Conservation (phyloP, 2,329 filamentous ascomycete genomes). For the Neonectria sp. region DNA sequence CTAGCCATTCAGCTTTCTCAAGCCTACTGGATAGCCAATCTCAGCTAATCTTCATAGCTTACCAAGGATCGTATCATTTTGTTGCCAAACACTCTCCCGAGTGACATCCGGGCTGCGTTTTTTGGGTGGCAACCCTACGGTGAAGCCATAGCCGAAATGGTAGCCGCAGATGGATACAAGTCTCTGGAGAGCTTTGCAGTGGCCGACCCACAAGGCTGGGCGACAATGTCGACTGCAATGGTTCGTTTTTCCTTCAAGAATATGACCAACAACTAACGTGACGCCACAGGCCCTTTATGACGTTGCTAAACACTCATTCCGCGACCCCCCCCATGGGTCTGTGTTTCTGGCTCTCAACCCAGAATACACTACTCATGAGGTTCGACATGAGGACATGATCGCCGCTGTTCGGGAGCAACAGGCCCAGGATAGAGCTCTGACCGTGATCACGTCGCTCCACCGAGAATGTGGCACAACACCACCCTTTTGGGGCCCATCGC, state of each 20-base stretch:
- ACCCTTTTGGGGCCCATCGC: slow-evolving; percentile 25
- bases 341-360: slow-evolving; percentile 48
- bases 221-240: slow-evolving; percentile 40
- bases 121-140: slow-evolving; percentile 31
- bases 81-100: slow-evolving; percentile 5
- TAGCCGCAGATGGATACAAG: slow-evolving; percentile 43
- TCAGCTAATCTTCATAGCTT: slow-evolving; percentile 17
- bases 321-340: slow-evolving; percentile 34
- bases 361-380: slow-evolving; percentile 42
- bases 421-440: background rate
- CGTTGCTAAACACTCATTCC: slow-evolving; percentile 36
- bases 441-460: background rate
- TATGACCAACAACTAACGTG: background rate
- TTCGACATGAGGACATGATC: background rate
- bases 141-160: slow-evolving; percentile 24
- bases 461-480: slow-evolving; percentile 11
- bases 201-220: slow-evolving; percentile 43
- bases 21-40: background rate
- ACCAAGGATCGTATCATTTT: background rate
- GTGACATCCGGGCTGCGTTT: slow-evolving; percentile 15
- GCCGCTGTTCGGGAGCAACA: background rate
- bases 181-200: slow-evolving; percentile 41
- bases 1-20: background rate
- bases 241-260: slow-evolving; percentile 33
- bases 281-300: slow-evolving; percentile 48